A percentile compares a stretch with the other conserved stretches of the same genome.
These are phyloP conservation scores for Phalaenopsis equestris DNA, from an alignment of 106 monocot genomes.

Conservation along the genomic window DNA sequence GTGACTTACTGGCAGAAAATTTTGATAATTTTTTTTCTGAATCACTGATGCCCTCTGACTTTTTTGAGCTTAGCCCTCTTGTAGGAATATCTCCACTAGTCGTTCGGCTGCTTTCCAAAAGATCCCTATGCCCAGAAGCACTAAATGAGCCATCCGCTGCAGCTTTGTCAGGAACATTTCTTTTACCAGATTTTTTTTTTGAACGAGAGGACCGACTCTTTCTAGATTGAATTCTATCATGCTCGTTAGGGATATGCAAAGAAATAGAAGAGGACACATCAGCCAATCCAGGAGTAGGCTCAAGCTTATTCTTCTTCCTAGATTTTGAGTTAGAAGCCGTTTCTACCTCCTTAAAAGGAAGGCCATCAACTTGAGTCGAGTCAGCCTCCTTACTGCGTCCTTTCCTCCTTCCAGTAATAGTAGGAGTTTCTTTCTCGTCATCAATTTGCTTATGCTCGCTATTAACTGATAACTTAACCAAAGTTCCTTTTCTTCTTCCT, in stretches of 20 bases:
- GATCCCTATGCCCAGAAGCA: slow-evolving; percentile 2
- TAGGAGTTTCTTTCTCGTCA: slow-evolving; percentile 15
- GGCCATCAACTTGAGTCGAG: slow-evolving; percentile 2
- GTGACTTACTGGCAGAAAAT: slow-evolving; percentile 18
- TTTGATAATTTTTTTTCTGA: slow-evolving; percentile 34
- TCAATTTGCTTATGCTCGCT: slow-evolving; percentile 10
- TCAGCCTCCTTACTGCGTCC: slow-evolving; percentile 10
- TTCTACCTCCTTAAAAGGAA: slow-evolving; percentile 16
- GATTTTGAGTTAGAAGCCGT: not conserved
- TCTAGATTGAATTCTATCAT: slow-evolving; percentile 11
- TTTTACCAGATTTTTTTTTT: slow-evolving; percentile 14
- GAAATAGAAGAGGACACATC: slow-evolving; percentile 2
- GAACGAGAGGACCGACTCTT: slow-evolving; percentile 24
- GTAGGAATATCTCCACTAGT: slow-evolving; percentile 8
- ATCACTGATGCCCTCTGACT: slow-evolving; percentile 22
- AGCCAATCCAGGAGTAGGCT: slow-evolving; percentile 1
- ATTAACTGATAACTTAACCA: not conserved
- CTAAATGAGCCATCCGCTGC: not conserved
- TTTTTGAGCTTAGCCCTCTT: slow-evolving; percentile 19
- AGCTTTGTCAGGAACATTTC: not conserved
- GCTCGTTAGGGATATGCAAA: not conserved
- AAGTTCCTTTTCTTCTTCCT: slow-evolving; percentile 2
- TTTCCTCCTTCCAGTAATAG: slow-evolving; percentile 10
- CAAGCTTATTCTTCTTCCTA: slow-evolving; percentile 14
- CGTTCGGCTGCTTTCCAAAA: not conserved